These are phyloP conservation scores for Anthracocystis setariae DNA, from an alignment of 1,284 basidiomycete species.

Conservation along the genomic window DNA sequence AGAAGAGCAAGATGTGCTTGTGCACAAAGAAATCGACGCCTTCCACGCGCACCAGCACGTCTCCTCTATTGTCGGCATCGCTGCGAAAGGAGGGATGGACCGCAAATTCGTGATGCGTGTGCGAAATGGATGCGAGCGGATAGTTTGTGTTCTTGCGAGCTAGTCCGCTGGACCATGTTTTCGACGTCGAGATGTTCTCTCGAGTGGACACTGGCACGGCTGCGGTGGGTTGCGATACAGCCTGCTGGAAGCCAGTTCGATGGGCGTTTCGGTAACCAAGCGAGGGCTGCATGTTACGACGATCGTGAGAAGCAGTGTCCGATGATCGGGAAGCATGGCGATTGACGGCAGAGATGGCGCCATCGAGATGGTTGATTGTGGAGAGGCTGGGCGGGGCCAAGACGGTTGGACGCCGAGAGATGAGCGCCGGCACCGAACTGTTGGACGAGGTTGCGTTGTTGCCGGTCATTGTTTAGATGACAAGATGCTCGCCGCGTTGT, in stretches of 20 bases:
- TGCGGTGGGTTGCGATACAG: slow-evolving; percentile 22
- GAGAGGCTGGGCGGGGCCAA: slow-evolving; percentile 28
- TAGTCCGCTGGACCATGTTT: slow-evolving; percentile 12
- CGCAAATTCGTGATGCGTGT: slow-evolving; percentile 9
- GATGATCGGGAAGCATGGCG: not conserved
- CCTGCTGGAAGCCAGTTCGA: slow-evolving; percentile 20
- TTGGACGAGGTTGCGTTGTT: not conserved
- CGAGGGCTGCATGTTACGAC: not conserved
- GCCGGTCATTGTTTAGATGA: slow-evolving; percentile 1
- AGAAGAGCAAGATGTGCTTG: slow-evolving; percentile 47
- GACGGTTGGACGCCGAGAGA: slow-evolving; percentile 26
- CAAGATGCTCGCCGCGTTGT: no score
- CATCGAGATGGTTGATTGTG: slow-evolving; percentile 29
- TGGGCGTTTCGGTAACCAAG: not conserved
- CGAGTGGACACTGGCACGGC: slow-evolving; percentile 25
- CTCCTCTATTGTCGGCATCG: slow-evolving; percentile 43
- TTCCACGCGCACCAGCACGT: slow-evolving; percentile 45
- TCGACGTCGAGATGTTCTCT: slow-evolving; percentile 30
- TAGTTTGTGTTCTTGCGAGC: not conserved
- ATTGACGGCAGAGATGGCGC: slow-evolving; percentile 2
- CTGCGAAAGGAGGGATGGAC: slow-evolving; percentile 39
- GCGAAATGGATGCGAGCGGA: not conserved
- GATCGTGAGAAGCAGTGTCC: not conserved
- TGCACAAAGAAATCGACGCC: slow-evolving; percentile 56
- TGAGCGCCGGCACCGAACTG: slow-evolving; percentile 25